Base-by-base conservation (phyloP, 1,139 yeast species). In the Geotrichum klebahnii region DNA sequence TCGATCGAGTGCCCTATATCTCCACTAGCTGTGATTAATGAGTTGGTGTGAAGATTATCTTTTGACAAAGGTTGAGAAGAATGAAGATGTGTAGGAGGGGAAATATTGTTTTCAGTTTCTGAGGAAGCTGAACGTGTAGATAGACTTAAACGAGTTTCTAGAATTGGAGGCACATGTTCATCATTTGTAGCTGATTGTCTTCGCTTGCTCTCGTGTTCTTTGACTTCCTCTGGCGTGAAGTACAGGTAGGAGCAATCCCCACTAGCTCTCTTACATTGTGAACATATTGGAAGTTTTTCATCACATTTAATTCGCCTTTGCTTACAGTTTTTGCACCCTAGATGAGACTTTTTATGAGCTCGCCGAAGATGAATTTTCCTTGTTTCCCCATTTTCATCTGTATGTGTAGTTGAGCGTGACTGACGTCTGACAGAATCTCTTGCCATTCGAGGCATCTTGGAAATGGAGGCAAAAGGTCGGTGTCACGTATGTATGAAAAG, bases 251-350 rank as follows among this genome's bases (percentile, higher is more conserved):
- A 64, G 52, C 68, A 65, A 17, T 55, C 53, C 5, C 57, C 55
- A 47, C 80, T 79, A 10, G 84, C 82, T 62, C 80, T 77, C 49
- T 74, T 61, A 61, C 86, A 81, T 61, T 81, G 82, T 46, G 75
- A 70, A 59, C 87, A 81, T 31, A 76, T 71, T 0, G 86, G 86
- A 33, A 80, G 68, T 51, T 75, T 73, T 62, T 81, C 87, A 64
- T 81, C 85, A 66, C 87, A 81, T 61, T 81, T 81, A 61, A 81
- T 80, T 53, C 86, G 68, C 55, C 86, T 73, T 57, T 78, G 75
- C 59, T 81, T 80, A 66, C 87, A 81, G 32, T 83, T 80, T 3
- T 81, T 80, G 67, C 87, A 81, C 31, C 83, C 82, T 49, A 51
- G 32, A 39, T 46, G 55, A 3, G 83, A 78, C 65, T 81, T 81